Percentiles rank a stretch among this genome's conserved stretches.
Conservation (phyloP, 257 asterid species). For the Ilex aquifolium region DNA sequence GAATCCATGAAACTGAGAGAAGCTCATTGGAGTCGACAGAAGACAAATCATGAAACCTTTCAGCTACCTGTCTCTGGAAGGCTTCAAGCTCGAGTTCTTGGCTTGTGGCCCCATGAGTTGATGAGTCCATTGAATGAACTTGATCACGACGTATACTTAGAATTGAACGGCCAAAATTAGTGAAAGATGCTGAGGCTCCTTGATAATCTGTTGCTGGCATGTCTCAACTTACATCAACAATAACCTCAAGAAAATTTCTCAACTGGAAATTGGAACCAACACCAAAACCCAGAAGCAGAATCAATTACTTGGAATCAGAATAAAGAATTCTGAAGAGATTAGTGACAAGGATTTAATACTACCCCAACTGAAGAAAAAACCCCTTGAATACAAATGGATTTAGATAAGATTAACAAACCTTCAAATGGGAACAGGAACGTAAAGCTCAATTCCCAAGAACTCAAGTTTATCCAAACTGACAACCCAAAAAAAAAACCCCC, state of each 20-base stretch:
- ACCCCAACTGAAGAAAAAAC: not conserved
- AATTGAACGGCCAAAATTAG: slow-evolving; percentile 33
- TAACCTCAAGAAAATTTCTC: not conserved
- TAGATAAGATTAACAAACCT: not conserved
- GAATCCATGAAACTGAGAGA: slow-evolving; percentile 60
- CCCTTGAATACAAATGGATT: not conserved
- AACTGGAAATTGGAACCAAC: not conserved
- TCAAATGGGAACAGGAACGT: no score
- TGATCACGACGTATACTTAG: slow-evolving; percentile 47
- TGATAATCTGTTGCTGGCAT: slow-evolving; percentile 44
- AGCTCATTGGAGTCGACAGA: slow-evolving; percentile 34
- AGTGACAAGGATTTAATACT: no score
- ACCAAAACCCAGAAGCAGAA: not conserved
- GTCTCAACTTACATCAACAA: slow-evolving; percentile 12
- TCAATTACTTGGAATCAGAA: not conserved
- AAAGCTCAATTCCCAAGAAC: no score
- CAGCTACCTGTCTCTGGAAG: slow-evolving; percentile 52
- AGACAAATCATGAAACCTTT: slow-evolving; percentile 34
- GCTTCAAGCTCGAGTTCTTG: slow-evolving; percentile 42
- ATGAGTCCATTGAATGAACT: slow-evolving; percentile 39
- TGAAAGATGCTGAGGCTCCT: slow-evolving; percentile 24
- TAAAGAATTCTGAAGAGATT: not conserved
- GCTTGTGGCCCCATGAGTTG: slow-evolving; percentile 22
- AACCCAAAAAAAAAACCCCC: not conserved
- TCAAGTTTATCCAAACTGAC: no score